These are phyloP conservation scores for Suillus plorans DNA, from an alignment of 768 basidiomycete genomes.

Conservation along the genomic window DNA sequence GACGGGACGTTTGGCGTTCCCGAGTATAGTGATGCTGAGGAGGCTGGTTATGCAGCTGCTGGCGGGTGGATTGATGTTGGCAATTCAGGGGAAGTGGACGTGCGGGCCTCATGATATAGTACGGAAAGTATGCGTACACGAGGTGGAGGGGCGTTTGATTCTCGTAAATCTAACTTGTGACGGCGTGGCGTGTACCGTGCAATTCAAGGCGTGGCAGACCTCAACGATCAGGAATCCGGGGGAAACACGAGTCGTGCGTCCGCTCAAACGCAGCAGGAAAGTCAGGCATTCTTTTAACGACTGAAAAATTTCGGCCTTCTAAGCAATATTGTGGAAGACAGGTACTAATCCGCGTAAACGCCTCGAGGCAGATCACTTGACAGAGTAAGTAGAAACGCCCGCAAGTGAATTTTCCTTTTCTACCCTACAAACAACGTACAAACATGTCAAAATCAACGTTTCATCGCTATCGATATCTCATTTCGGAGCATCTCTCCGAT, in stretches of 20 bases:
- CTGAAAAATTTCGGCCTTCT: constrained; percentile 18
- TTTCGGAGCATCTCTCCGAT: constrained; percentile 49
- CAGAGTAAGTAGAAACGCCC: neutral
- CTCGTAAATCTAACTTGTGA: constrained; percentile 16
- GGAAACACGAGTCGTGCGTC: constrained; percentile 27
- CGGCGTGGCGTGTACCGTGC: constrained; percentile 32
- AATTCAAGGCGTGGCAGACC: constrained; percentile 10
- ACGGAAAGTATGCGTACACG: constrained; percentile 23
- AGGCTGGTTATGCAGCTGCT: constrained; percentile 18
- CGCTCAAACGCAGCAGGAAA: constrained; percentile 25
- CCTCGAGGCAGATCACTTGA: constrained; percentile 27
- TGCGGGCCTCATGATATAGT: constrained; percentile 30
- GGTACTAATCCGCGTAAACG: constrained; percentile 2
- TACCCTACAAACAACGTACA: neutral
- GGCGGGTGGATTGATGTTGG: constrained; percentile 26
- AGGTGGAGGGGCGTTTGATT: constrained; percentile 25
- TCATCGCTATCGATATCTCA: constrained; percentile 35
- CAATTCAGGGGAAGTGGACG: constrained; percentile 22
- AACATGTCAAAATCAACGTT: neutral
- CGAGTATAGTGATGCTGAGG: constrained; percentile 18
- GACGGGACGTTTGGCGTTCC: constrained; percentile 32
- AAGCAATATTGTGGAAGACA: constrained; percentile 6
- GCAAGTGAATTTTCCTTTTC: neutral
- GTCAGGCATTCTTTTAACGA: constrained; percentile 21
- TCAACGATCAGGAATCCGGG: constrained; percentile 16